Evolutionary conservation across 1,284 basidiomycete genomes (phyloP).

Genomic region (Mycena sp.): DNA sequence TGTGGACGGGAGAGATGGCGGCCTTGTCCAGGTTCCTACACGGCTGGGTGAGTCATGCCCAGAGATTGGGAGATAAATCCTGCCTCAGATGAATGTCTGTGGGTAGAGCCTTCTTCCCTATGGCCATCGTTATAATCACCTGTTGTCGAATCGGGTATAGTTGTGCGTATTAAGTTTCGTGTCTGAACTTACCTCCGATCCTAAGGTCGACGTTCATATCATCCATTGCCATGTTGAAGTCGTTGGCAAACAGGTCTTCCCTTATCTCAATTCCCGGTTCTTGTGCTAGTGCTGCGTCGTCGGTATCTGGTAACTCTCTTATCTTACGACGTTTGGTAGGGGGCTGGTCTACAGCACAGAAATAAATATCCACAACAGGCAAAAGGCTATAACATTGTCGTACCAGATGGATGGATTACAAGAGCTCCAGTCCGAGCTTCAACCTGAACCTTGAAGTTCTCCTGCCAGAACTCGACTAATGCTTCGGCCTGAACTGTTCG

Average conservation of each 20-base stretch:
- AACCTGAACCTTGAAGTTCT: slow-evolving; percentile 73
- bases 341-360: slow-evolving; percentile 42
- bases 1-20: slow-evolving; percentile 66
- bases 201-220: slow-evolving; percentile 38
- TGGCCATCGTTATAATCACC: slow-evolving; percentile 14
- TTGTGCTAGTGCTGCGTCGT: slow-evolving; percentile 12
- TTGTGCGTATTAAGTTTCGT: neutral
- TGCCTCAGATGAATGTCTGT: slow-evolving; percentile 75
- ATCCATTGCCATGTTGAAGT: slow-evolving; percentile 22
- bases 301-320: slow-evolving; percentile 25
- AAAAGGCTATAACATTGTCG: neutral
- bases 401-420: slow-evolving; percentile 49
- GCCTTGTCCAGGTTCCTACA: slow-evolving; percentile 80
- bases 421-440: slow-evolving; percentile 66
- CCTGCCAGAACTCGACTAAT: slow-evolving; percentile 75
- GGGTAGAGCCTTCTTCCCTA: slow-evolving; percentile 10
- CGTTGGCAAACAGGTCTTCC: slow-evolving; percentile 24
- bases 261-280: slow-evolving; percentile 19
- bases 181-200: slow-evolving; percentile 36
- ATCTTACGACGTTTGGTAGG: slow-evolving; percentile 52
- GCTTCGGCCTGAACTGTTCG: slow-evolving; percentile 72
- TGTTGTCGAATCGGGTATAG: neutral
- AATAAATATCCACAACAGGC: neutral
- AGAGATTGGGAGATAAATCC: neutral
- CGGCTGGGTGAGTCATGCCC: slow-evolving; percentile 15